These are phyloP conservation scores for Ustilago loliicola DNA, from an alignment of 1,284 basidiomycete genomes.

Conservation along the genomic window DNA sequence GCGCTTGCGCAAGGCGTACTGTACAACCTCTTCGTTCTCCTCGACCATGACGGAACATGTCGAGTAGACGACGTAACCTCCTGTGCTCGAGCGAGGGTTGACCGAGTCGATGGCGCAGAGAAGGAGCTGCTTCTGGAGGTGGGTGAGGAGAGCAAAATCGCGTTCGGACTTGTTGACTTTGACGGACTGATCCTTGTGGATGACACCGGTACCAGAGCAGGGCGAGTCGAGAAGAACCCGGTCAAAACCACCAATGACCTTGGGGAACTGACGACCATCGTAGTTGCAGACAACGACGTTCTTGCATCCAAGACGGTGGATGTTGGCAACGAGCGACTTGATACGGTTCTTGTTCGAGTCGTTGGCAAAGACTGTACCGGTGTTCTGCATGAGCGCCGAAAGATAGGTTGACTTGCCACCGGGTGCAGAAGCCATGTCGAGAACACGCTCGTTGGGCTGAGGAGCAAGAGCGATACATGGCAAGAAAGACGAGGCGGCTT, in stretches of 20 bases:
- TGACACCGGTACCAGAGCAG: constrained; percentile 97
- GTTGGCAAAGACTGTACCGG: constrained; percentile 97
- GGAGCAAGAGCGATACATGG: constrained; percentile 96
- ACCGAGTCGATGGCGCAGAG: constrained; percentile 98
- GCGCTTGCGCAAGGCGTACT: constrained; percentile 96
- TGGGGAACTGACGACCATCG: constrained; percentile 98
- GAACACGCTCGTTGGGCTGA: constrained; percentile 90
- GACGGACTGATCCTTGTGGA: constrained; percentile 96
- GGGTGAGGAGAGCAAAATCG: constrained; percentile 89
- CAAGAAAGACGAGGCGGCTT: constrained; percentile 98
- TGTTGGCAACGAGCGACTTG: constrained; percentile 95
- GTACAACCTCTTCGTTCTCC: constrained; percentile 97
- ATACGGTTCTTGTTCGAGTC: constrained; percentile 94
- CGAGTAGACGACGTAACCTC: constrained; percentile 96
- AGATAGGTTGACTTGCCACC: constrained; percentile 90
- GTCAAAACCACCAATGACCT: constrained; percentile 98
- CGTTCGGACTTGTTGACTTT: constrained; percentile 98
- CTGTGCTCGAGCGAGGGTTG: constrained; percentile 87
- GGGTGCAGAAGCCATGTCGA: constrained; percentile 99
- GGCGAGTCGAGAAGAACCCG: constrained; percentile 96
- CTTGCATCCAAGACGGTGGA: constrained; percentile 96
- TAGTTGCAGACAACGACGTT: constrained; percentile 98
- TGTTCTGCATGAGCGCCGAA: constrained; percentile 88
- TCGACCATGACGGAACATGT: constrained; percentile 98
- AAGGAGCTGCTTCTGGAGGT: constrained; percentile 98